phyloP scores from a whole-genome alignment of 495 filamentous ascomycete species.

The Haplographium delicatum region DNA sequence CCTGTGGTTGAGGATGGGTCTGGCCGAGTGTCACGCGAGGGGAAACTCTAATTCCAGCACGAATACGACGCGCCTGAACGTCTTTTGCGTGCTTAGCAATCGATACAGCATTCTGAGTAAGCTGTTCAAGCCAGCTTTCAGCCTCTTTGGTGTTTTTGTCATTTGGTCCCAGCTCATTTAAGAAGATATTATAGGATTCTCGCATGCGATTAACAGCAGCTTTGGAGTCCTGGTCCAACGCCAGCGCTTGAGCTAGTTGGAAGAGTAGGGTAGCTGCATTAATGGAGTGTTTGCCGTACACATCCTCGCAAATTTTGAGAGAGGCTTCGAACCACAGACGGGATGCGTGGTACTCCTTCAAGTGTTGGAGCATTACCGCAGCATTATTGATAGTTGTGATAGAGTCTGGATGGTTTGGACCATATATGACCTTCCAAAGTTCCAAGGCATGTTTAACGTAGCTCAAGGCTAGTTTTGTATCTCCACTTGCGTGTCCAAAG shows the following conservation, averaged over 20 bases:
- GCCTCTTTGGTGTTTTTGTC: constrained; percentile 95
- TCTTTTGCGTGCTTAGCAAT: constrained; percentile 91
- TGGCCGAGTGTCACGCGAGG: constrained; percentile 46
- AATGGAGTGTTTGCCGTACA: constrained; percentile 81
- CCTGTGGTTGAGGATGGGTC: constrained; percentile 37
- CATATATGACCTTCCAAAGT: constrained; percentile 96
- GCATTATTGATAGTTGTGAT: constrained; percentile 99
- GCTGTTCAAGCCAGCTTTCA: constrained; percentile 90
- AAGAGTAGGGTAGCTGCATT: constrained; percentile 95
- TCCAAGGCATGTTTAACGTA: constrained; percentile 92
- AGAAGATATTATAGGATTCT: constrained; percentile 94
- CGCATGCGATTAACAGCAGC: constrained; percentile 86
- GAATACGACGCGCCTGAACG: constrained; percentile 60
- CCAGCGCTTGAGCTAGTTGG: constrained; percentile 92
- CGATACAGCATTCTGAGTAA: constrained; percentile 89
- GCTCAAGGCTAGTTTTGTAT: constrained; percentile 73
- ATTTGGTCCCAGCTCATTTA: constrained; percentile 70
- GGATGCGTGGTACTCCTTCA: constrained; percentile 88
- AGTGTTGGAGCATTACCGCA: constrained; percentile 93
- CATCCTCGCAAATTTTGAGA: constrained; percentile 75
- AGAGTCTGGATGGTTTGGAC: constrained; percentile 87
- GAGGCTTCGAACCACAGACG: constrained; percentile 95
- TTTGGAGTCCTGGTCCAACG: constrained; percentile 88
- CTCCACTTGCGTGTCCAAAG: constrained; percentile 88
- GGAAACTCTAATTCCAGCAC: too few species aligned